Evolutionary conservation across 495 filamentous ascomycete genomes (phyloP).

Genomic region (Schizothecium vesticola): DNA sequence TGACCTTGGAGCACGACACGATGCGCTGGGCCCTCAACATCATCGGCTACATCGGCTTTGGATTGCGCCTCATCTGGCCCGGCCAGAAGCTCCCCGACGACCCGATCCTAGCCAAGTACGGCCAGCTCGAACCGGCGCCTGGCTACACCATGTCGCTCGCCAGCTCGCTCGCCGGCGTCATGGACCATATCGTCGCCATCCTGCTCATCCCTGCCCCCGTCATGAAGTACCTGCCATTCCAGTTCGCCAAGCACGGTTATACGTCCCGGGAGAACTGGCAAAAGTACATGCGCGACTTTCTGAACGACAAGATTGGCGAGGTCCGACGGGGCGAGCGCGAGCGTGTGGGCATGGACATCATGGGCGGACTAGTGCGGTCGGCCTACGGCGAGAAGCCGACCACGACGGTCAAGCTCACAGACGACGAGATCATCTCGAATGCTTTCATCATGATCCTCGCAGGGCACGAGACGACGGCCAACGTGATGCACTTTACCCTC

Average conservation of each 20-base stretch:
- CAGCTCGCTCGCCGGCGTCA: slow-evolving; percentile 45
- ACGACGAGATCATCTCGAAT: slow-evolving; percentile 63
- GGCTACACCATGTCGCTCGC: slow-evolving; percentile 59
- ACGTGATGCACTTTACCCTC: slow-evolving; percentile 58
- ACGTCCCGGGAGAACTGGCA: slow-evolving; percentile 54
- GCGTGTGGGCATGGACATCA: slow-evolving; percentile 57
- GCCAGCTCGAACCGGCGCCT: slow-evolving; percentile 36
- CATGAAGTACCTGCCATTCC: slow-evolving; percentile 41
- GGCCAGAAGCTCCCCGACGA: slow-evolving; percentile 37
- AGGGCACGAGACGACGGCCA: slow-evolving; percentile 69
- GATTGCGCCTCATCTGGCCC: slow-evolving; percentile 53
- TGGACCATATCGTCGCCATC: slow-evolving; percentile 51
- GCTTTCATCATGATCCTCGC: slow-evolving; percentile 67
- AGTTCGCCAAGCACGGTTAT: slow-evolving; percentile 42
- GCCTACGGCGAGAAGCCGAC: slow-evolving; percentile 30
- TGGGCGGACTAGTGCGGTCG: slow-evolving; percentile 51
- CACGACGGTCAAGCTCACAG: slow-evolving; percentile 33
- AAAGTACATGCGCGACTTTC: slow-evolving; percentile 60
- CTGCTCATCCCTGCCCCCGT: slow-evolving; percentile 39
- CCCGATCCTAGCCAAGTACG: slow-evolving; percentile 38
- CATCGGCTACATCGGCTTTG: slow-evolving; percentile 64
- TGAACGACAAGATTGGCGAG: slow-evolving; percentile 48
- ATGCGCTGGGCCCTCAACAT: slow-evolving; percentile 62
- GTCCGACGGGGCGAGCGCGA: slow-evolving; percentile 38
- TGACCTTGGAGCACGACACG: slow-evolving; percentile 50